Base-by-base conservation (phyloP, 495 filamentous ascomycete species). In the Neurospora sp. region DNA sequence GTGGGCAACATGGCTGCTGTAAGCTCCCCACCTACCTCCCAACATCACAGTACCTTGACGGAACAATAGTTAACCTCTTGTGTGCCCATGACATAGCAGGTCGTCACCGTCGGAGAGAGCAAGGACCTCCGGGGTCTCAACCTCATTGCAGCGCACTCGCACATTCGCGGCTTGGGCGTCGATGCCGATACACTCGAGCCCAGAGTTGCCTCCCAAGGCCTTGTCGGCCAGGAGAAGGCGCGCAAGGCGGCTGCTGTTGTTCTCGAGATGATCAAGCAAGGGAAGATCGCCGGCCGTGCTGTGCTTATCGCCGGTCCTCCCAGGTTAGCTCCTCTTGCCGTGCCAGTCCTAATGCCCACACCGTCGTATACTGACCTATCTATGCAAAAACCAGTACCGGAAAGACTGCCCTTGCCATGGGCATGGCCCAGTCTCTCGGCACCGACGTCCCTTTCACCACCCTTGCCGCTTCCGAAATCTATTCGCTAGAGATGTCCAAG, bases 371-470 rank as follows among this genome's bases (percentile, higher is more conserved):
- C 74, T 76, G 74, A 77, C 71, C 61, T 14, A 4, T 18, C n/a
- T 3, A 18, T 69, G 12, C 4, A 1, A 40, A 3, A 69, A 20
- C 35, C 48, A 89, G 96, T 83, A 99, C 96, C 38, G 96, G 96
- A 70, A 99, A 99, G 85, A 98, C 96, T 1, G 96, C 96, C 41
- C 96, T 99, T 78, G 96, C 96, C 39, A 98, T 98, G 92, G 96
- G 94, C 45, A 98, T 99, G 95, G 91, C 95, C 22, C 96, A 98
- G 77, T 95, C 94, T 18, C 87, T 99, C 40, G 96, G 96, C 39
- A 79, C 92, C 1, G 96, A 99, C 82, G 93, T 97, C 5, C 96
- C 96, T 35, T 99, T 99, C 82, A 98, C 95, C 12, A 94, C 94
- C 84, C 90, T 98, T 45, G 93, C 96, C 68, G 91, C 93, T 1